These are phyloP conservation scores for Adansonia digitata DNA, from an alignment of 345 rosid species.

Conservation along the genomic window DNA sequence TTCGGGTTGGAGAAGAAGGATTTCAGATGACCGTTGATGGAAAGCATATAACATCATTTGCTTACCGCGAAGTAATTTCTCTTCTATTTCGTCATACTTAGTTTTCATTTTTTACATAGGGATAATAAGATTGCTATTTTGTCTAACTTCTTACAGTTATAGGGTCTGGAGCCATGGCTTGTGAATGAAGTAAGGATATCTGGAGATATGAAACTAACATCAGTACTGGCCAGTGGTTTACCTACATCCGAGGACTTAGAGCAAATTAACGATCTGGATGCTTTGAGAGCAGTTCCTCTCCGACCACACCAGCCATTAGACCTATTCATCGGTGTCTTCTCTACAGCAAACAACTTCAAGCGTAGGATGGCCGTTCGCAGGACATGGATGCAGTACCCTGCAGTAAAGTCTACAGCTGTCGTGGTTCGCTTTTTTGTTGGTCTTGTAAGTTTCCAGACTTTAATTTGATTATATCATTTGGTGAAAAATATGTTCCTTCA, in stretches of 20 bases:
- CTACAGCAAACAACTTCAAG: slow-evolving; percentile 92
- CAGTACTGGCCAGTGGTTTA: slow-evolving; percentile 84
- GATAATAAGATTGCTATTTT: not conserved
- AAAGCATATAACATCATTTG: slow-evolving; percentile 94
- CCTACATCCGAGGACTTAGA: slow-evolving; percentile 89
- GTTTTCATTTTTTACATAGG: not conserved
- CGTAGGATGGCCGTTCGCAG: slow-evolving; percentile 95
- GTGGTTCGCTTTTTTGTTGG: slow-evolving; percentile 97
- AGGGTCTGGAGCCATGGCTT: slow-evolving; percentile 98
- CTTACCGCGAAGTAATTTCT: slow-evolving; percentile 76
- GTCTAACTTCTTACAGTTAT: not conserved
- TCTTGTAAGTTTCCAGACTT: slow-evolving; percentile 51
- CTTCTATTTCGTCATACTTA: not conserved
- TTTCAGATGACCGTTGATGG: slow-evolving; percentile 95
- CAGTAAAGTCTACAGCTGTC: slow-evolving; percentile 60
- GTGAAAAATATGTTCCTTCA: not conserved
- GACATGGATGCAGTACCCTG: slow-evolving; percentile 94
- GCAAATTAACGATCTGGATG: slow-evolving; percentile 61
- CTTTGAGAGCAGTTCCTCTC: slow-evolving; percentile 55
- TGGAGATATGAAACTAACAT: slow-evolving; percentile 65
- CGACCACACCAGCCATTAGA: slow-evolving; percentile 45
- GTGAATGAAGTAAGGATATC: slow-evolving; percentile 76
- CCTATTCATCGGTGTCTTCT: slow-evolving; percentile 90
- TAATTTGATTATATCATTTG: not conserved
- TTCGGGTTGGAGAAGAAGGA: slow-evolving; percentile 88